Evolutionary conservation across 176 grass and related monocot genomes (phyloP), one percentile per base, ranked within the genome.

Genomic region (Echinochloa phyllopogon): DNA sequence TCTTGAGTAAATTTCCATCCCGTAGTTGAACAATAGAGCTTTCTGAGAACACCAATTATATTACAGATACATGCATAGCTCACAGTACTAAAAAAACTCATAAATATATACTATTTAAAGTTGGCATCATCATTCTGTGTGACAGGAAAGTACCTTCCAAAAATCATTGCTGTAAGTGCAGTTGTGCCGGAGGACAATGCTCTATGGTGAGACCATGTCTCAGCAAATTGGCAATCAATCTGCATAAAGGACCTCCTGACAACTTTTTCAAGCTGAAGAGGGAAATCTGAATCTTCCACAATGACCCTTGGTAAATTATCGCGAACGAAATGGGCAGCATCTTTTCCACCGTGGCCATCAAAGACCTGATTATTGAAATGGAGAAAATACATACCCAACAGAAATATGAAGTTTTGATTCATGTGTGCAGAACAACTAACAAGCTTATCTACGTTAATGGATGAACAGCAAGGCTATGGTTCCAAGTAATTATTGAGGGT

Each of bases 321-420:
- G 11, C 96, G 51, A 13, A 99, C 89, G 17, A 91, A 99, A 74
- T 91, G 89, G 13, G 93, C 93, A 77, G 96, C 93, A 74, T 89
- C 83, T 94, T 99, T 99, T 84, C 96, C 96, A 85, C 93, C 96
- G 20, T 99, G 96, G 27, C 96, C 96, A 84, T 99, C 96, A 82
- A 99, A 99, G 10, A 96, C 96, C 96, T 99, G 68, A 39, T 57
- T 50, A 66, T 49, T 17, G 39, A 83, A 76, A 90, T 60, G 15
- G n/a, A 33, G 16, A 10, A 68, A 58, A 65, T 18, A 51, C n/a
- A 56, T 78, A 56, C 21, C 1, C 70, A 47, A 65, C 21, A 78
- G 16, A 21, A 71, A 72, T 39, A 82, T 23, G 52, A 17, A 47
- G 21, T 74, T 65, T 29, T 50, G 40, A 67, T 67, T 79, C 21